Evolutionary conservation across 163 green algal species (phyloP), one percentile per base, ranked within the genome.

Genomic region (Volvox carteri): DNA sequence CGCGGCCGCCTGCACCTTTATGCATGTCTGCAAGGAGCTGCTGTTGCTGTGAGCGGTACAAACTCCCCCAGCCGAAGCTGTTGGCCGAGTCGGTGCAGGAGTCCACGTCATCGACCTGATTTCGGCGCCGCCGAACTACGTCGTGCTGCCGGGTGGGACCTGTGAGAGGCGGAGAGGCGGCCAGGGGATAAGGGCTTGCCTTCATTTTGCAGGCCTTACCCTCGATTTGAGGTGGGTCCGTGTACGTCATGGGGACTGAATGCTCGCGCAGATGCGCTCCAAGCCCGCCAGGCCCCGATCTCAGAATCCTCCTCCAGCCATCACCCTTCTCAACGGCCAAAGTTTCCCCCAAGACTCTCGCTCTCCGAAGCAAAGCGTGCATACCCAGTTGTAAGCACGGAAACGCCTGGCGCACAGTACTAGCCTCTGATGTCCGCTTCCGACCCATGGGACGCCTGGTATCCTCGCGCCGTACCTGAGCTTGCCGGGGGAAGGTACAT

Each of bases 401-500:
- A n/a, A n/a, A n/a, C n/a, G n/a, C n/a, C n/a, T n/a, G n/a, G n/a
- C n/a, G n/a, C n/a, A n/a, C n/a, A n/a, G n/a, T n/a, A n/a, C n/a
- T n/a, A n/a, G n/a, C n/a, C n/a, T n/a, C n/a, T n/a, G n/a, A n/a
- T n/a, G n/a, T n/a, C n/a, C n/a, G n/a, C n/a, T n/a, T n/a, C n/a
- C n/a, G n/a, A n/a, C 7, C 54, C 54, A 65, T 25, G 54, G 54
- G 54, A 65, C 8, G n/a, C 48, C 48, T 11, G 12, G 48, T 14
- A 58, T 14, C 11, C 60, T 11, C 4, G 60, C n/a, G 19, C 60
- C 70, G 14, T 12, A 87, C 81, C 81, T 87, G 81, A 35, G 81
- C 65, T 87, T 2, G 75, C 62, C 4, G 62, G 75, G 28, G 86
- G 76, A 12, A 90, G 23, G 77, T 90, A 86, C n/a, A 33, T 74